Evolutionary conservation across 768 basidiomycete species (phyloP).

Genomic region (Pholiota conissans): DNA sequence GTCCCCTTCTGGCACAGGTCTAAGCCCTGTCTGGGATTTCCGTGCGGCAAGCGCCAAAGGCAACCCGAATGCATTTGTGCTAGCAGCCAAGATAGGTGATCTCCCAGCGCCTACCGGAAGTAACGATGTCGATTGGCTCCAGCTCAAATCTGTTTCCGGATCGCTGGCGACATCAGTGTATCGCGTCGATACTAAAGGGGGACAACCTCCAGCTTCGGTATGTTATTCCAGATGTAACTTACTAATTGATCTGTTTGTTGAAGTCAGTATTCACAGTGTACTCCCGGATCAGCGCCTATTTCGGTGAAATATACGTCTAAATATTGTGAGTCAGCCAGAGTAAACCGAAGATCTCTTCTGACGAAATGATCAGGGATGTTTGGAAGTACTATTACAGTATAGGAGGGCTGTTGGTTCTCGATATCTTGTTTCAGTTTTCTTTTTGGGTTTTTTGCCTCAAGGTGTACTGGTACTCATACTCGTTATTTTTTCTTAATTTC

Average conservation of each 20-base stretch:
- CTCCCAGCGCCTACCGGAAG: conserved; percentile 41
- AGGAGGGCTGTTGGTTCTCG: background rate
- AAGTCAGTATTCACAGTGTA: conserved; percentile 30
- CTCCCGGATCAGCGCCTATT: conserved; percentile 38
- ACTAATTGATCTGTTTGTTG: too few species aligned
- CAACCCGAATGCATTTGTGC: conserved; percentile 44
- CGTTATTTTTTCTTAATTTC: background rate
- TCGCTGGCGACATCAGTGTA: conserved; percentile 50
- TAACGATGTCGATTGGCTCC: conserved; percentile 56
- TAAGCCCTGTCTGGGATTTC: conserved; percentile 59
- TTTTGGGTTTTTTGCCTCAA: conserved; percentile 1
- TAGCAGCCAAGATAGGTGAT: conserved; percentile 42
- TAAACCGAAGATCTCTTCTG: too few species aligned
- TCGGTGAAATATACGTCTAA: conserved; percentile 51
- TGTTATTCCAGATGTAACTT: conserved; percentile 17
- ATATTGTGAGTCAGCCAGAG: conserved; percentile 46
- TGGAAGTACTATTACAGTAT: conserved; percentile 16
- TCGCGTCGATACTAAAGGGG: conserved; percentile 51
- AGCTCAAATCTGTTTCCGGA: conserved; percentile 47
- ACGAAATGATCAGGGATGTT: conserved; percentile 19
- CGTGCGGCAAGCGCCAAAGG: conserved; percentile 39
- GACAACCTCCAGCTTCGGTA: conserved; percentile 54
- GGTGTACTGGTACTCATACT: conserved; percentile 5
- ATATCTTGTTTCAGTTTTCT: background rate
- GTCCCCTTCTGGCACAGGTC: conserved; percentile 41